Percentiles rank a stretch among this genome's conserved stretches.
Evolutionary conservation across 2,329 filamentous ascomycete genomes (phyloP).

Genomic region (Cladosporium velox): DNA sequence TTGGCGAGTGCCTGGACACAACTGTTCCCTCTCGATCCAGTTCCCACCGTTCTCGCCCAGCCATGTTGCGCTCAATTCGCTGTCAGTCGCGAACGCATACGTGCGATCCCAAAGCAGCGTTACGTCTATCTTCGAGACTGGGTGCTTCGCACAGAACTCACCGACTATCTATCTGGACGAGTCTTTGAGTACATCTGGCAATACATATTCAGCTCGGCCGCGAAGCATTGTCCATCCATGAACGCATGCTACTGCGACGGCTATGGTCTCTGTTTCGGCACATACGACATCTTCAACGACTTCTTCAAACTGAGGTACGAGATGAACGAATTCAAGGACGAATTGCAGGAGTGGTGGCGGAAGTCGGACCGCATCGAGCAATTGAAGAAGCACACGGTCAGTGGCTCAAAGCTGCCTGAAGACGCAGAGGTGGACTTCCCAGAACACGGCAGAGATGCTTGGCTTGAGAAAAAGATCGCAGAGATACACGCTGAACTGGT

Average conservation of each 20-base stretch:
- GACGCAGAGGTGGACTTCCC: conserved; percentile 39
- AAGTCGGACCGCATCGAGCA: conserved; percentile 41
- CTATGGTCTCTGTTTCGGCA: conserved; percentile 63
- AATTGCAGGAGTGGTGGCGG: conserved; percentile 47
- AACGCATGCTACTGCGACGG: conserved; percentile 65
- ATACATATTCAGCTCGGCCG: conserved; percentile 58
- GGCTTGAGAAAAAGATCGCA: conserved; percentile 49
- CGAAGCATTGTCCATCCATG: conserved; percentile 54
- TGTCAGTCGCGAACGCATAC: conserved; percentile 59
- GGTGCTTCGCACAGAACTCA: conserved; percentile 59
- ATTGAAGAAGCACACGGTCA: conserved; percentile 41
- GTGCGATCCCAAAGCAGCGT: conserved; percentile 52
- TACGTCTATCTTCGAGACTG: conserved; percentile 63
- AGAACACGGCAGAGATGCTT: conserved; percentile 45
- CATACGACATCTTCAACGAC: conserved; percentile 49
- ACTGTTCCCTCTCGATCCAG: conserved; percentile 50
- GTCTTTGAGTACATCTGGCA: conserved; percentile 68
- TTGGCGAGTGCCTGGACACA: conserved; percentile 50
- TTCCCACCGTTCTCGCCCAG: conserved; percentile 57
- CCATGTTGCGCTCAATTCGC: conserved; percentile 68
- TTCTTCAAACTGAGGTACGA: conserved; percentile 52
- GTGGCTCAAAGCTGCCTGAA: conserved; percentile 42
- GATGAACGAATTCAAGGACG: conserved; percentile 43
- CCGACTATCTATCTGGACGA: conserved; percentile 58
- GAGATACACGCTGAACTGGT: conserved; percentile 47